Conservation (phyloP, 169 alveolate species). For the Plasmodium adleri region DNA sequence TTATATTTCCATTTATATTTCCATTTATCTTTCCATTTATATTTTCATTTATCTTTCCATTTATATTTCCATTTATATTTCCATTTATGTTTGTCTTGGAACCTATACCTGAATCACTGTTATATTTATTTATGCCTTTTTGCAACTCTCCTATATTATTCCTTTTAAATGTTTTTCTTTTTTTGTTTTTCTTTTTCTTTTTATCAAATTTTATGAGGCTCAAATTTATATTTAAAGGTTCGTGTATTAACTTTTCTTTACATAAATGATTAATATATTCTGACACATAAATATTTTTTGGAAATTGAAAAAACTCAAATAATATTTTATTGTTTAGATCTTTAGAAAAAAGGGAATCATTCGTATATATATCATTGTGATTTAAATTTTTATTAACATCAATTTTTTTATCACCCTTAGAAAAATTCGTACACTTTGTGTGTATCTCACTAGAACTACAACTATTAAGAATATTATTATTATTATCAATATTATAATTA, state of each 20-base stretch:
- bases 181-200: conserved; percentile 30
- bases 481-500: not conserved
- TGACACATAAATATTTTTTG: conserved; percentile 24
- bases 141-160: not conserved
- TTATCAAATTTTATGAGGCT: conserved; percentile 59
- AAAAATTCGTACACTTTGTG: not conserved
- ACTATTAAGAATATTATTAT: no score
- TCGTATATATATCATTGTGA: conserved; percentile 1
- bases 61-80: no score
- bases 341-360: conserved; percentile 69
- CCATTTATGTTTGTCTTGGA: not conserved
- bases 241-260: conserved; percentile 30
- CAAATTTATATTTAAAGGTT: conserved; percentile 58
- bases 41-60: no score
- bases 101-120: conserved; percentile 53
- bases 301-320: conserved; percentile 59
- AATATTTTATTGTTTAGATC: conserved; percentile 30
- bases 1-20: no score
- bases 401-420: not conserved
- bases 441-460: not conserved
- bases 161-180: conserved; percentile 1
- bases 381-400: not conserved
- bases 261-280: conserved; percentile 42
- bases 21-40: no score
- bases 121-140: conserved; percentile 15